These are phyloP conservation scores for Quercus dentata DNA, from an alignment of 306 rosid species.

Conservation along the genomic window DNA sequence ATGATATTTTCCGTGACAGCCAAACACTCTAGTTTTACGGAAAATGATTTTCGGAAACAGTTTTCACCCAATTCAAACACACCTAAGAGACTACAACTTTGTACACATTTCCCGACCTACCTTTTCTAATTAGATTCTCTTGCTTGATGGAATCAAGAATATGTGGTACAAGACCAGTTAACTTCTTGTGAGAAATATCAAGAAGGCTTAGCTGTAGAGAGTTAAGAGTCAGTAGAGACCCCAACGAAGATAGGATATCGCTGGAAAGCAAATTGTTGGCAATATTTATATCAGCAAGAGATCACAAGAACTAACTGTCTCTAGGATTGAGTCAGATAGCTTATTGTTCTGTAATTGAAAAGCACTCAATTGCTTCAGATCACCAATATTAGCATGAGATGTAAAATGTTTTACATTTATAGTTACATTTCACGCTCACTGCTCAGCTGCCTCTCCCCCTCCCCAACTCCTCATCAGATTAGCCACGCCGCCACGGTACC, in stretches of 20 bases:
- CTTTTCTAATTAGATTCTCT: slow-evolving; percentile 83
- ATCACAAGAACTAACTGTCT: slow-evolving; percentile 52
- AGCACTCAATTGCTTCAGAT: slow-evolving; percentile 43
- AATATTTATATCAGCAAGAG: slow-evolving; percentile 48
- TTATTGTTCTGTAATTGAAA: slow-evolving; percentile 53
- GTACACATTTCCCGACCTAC: slow-evolving; percentile 88
- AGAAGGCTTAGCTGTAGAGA: slow-evolving; percentile 62
- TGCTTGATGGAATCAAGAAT: slow-evolving; percentile 73
- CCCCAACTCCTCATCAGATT: no score
- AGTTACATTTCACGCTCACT: no score
- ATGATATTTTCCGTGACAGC: no score
- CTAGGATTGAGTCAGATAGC: slow-evolving; percentile 59
- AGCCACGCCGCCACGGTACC: no score
- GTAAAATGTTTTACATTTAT: no score
- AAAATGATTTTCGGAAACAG: no score
- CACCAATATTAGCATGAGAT: slow-evolving; percentile 28
- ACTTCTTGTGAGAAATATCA: slow-evolving; percentile 59
- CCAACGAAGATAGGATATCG: slow-evolving; percentile 59
- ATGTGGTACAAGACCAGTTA: slow-evolving; percentile 61
- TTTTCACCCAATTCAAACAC: no score
- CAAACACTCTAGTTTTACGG: no score
- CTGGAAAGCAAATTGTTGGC: slow-evolving; percentile 51
- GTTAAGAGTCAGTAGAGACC: slow-evolving; percentile 52
- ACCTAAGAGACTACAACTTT: slow-evolving; percentile 43
- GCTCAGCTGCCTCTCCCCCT: no score